Conservation (phyloP, 495 filamentous ascomycete species). For the Aspergillus egyptiacus region DNA sequence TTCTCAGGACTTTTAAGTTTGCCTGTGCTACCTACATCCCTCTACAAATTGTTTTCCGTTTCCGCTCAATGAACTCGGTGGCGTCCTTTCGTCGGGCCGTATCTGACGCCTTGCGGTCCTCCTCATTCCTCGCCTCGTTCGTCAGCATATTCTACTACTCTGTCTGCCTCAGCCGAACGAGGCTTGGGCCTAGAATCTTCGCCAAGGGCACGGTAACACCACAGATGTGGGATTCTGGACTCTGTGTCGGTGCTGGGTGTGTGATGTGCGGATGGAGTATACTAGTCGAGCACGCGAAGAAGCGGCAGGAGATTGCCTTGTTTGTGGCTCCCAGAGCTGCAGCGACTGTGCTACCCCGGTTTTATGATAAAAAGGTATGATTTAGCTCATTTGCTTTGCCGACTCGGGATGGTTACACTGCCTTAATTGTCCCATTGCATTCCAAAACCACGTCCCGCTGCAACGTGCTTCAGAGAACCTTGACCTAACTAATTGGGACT, state of each 20-base stretch:
- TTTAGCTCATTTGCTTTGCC: conserved; percentile 12
- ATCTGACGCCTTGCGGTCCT: conserved; percentile 61
- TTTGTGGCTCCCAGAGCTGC: conserved; percentile 83
- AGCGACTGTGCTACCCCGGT: conserved; percentile 68
- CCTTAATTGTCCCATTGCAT: conserved; percentile 5
- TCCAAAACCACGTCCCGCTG: conserved; percentile 7
- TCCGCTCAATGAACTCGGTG: conserved; percentile 47
- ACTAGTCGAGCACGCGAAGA: conserved; percentile 60
- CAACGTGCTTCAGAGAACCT: neutral
- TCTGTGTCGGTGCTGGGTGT: conserved; percentile 73
- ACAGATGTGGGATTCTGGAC: conserved; percentile 58
- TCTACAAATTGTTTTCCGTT: conserved; percentile 60
- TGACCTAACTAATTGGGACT: conserved; percentile 24
- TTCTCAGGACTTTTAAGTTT: conserved; percentile 64
- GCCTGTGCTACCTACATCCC: conserved; percentile 77
- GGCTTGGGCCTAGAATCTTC: conserved; percentile 69
- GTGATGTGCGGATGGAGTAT: conserved; percentile 81
- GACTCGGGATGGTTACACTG: conserved; percentile 24
- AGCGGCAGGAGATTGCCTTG: conserved; percentile 72
- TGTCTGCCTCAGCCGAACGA: conserved; percentile 75
- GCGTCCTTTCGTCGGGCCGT: conserved; percentile 43
- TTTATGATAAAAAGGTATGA: conserved; percentile 58
- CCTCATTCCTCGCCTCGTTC: conserved; percentile 77
- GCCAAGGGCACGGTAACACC: conserved; percentile 47
- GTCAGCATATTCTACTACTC: conserved; percentile 82